phyloP scores from a whole-genome alignment of 2,329 filamentous ascomycete species.

The Ascochyta fabae region DNA sequence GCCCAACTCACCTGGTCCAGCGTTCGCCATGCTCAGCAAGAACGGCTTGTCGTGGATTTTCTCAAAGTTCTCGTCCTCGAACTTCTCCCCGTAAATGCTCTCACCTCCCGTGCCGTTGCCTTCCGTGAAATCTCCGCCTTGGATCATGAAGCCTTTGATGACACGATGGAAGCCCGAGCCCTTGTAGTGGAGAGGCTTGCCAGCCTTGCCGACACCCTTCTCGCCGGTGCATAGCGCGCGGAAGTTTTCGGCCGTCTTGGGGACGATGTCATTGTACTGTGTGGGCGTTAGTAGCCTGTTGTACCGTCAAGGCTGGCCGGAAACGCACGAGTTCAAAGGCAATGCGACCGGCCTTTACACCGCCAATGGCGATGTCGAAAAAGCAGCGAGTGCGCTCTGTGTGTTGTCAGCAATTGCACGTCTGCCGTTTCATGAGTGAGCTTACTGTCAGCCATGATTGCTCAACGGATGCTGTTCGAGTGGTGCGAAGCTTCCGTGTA shows the following conservation, averaged over 20 bases:
- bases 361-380: constrained; percentile 89
- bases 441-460: constrained; percentile 40
- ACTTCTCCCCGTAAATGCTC: constrained; percentile 97
- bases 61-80: constrained; percentile 95
- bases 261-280: constrained; percentile 65
- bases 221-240: constrained; percentile 92
- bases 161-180: constrained; percentile 91
- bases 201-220: constrained; percentile 81
- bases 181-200: constrained; percentile 92
- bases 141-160: constrained; percentile 99
- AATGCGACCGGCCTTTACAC: constrained; percentile 75
- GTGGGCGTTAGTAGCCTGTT: constrained; percentile 1
- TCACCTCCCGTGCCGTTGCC: constrained; percentile 96
- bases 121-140: constrained; percentile 95
- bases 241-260: constrained; percentile 97
- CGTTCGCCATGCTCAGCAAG: constrained; percentile 96
- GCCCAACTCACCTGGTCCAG: constrained; percentile 75
- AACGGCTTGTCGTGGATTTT: constrained; percentile 92
- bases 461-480: constrained; percentile 9
- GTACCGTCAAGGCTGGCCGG: neutral
- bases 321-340: constrained; percentile 78
- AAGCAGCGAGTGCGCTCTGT: constrained; percentile 78
- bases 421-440: neutral
- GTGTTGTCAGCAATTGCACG: constrained; percentile 9
- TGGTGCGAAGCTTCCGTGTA: neutral